phyloP scores from a whole-genome alignment of 495 filamentous ascomycete genomes.

The Neurospora tetraspora region DNA sequence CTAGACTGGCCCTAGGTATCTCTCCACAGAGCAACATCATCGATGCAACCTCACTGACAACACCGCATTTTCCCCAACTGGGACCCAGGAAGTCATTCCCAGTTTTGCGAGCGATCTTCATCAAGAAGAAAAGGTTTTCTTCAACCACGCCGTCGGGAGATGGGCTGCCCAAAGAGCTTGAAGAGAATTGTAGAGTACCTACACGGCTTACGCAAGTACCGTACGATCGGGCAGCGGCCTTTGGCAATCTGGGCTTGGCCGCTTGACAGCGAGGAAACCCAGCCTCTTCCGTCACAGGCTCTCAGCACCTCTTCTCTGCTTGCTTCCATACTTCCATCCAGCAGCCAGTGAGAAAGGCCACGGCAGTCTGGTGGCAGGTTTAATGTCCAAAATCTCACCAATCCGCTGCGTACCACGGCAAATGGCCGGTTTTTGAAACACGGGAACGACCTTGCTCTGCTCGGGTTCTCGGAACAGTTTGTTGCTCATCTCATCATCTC shows the following conservation, averaged over 20 bases:
- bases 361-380: neutral
- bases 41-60: neutral
- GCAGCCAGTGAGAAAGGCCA: neutral
- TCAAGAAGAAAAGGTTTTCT: neutral
- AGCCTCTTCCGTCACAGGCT: neutral
- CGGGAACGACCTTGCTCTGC: neutral
- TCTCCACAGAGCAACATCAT: neutral
- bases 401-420: slow-evolving; percentile 7
- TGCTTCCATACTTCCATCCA: neutral
- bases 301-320: neutral
- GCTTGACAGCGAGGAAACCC: neutral
- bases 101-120: neutral
- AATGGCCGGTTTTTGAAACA: slow-evolving; percentile 12
- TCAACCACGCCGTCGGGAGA: neutral
- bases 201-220: neutral
- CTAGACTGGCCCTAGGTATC: neutral
- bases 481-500: neutral
- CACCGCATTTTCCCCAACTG: neutral
- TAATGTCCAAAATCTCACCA: neutral
- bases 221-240: neutral
- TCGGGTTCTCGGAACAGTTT: neutral
- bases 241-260: neutral
- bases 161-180: neutral
- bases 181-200: neutral
- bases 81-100: neutral